A percentile compares a stretch with the other conserved stretches of the same genome.
These are phyloP conservation scores for Pouteria campechiana DNA, from an alignment of 179 eudicot species.

Conservation along the genomic window DNA sequence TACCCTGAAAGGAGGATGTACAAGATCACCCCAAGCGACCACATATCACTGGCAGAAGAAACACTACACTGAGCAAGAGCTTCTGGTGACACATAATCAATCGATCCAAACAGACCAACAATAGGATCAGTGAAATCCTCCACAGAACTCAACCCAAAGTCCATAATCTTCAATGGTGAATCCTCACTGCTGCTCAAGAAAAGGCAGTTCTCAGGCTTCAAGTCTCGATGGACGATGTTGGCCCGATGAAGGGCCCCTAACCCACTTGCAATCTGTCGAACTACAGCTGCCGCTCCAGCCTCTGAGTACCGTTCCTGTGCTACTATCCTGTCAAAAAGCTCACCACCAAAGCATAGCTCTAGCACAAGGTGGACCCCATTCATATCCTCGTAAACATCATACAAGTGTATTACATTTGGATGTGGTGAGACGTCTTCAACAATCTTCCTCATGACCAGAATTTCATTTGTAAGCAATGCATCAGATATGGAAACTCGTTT, in stretches of 20 bases:
- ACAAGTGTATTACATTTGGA: slow-evolving; percentile 32
- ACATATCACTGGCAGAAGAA: slow-evolving; percentile 30
- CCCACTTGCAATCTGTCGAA: slow-evolving; percentile 33
- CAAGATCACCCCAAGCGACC: slow-evolving; percentile 49
- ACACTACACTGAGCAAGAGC: slow-evolving; percentile 22
- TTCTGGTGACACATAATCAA: slow-evolving; percentile 51
- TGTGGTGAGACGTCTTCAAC: slow-evolving; percentile 48
- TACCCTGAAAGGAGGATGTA: slow-evolving; percentile 52
- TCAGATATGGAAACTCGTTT: slow-evolving; percentile 33
- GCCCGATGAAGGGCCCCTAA: slow-evolving; percentile 29
- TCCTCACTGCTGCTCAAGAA: slow-evolving; percentile 19
- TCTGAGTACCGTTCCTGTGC: slow-evolving; percentile 30
- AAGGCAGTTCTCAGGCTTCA: slow-evolving; percentile 50
- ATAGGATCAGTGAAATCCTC: slow-evolving; percentile 46
- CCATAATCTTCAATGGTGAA: slow-evolving; percentile 44
- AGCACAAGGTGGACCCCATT: slow-evolving; percentile 37
- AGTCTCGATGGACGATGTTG: slow-evolving; percentile 32
- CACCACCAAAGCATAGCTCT: slow-evolving; percentile 43
- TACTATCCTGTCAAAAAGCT: slow-evolving; percentile 47
- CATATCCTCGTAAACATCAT: slow-evolving; percentile 52
- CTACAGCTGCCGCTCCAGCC: slow-evolving; percentile 34
- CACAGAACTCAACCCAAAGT: slow-evolving; percentile 43
- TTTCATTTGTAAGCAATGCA: slow-evolving; percentile 37
- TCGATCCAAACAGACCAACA: slow-evolving; percentile 47
- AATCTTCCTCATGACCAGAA: slow-evolving; percentile 36